Evolutionary conservation across 768 basidiomycete species (phyloP), one percentile per base, ranked within the genome.

Genomic region (Tylopilus felleus): DNA sequence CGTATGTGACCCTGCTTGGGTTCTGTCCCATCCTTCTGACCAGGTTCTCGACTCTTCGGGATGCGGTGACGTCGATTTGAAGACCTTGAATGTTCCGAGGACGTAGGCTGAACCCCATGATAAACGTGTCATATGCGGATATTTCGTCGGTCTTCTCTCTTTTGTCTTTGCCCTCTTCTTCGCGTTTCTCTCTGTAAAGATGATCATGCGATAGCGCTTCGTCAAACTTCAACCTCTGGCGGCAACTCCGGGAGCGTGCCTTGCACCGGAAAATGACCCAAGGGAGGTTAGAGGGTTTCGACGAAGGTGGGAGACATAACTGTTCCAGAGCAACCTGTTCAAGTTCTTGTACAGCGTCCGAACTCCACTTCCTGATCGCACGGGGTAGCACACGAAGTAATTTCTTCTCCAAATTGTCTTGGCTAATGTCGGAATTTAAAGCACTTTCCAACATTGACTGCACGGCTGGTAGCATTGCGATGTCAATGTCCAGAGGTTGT

Each of bases 241-340:
- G n/a, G n/a, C n/a, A n/a, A n/a, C 3, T 14, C 25, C 39, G 23
- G 19, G 22, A 10, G 19, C 60, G 58, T 28, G 8, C 9, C 25
- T 23, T 53, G 35, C 60, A 61, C 22, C 27, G 39, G 33, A 62
- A 59, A 33, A 62, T 46, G 8, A 62, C 56, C 16, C 27, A 52
- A 17, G 35, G 51, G 19, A 48, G 48, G n/a, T n/a, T n/a, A 36
- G 51, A 61, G 4, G 44, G 60, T 16, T 57, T 50, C 25, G 51
- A 57, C 14, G 17, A 25, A 39, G 44, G 27, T 1, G 48, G 8
- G 9, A 54, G 49, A 39, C 8, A 12, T 21, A 62, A 13, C 29
- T 39, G 8, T 29, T 46, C 9, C 19, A 46, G 56, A 29, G 52
- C 49, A n/a, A 51, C 7, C 17, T 46, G 46, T 23, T 58, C 51